These are phyloP conservation scores for Neurospora sp. DNA, from an alignment of 495 filamentous ascomycete genomes.

Conservation along the genomic window DNA sequence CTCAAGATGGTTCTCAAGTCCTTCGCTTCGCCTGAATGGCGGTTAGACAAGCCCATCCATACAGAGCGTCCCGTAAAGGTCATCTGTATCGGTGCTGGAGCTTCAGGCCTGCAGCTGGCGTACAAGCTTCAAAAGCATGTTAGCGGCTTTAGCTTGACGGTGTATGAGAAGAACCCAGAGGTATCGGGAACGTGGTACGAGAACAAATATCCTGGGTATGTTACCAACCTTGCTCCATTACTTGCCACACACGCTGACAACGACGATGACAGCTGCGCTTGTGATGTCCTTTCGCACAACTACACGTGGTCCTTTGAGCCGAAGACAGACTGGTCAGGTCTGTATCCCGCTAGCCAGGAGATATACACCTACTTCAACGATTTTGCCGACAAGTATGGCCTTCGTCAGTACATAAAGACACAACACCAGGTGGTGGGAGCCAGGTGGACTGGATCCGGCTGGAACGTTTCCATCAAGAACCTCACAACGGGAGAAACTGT, in stretches of 20 bases:
- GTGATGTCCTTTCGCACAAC: slow-evolving; percentile 8
- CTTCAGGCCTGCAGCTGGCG: slow-evolving; percentile 17
- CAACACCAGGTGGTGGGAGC: slow-evolving; percentile 20
- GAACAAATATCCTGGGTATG: neutral
- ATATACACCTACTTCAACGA: slow-evolving; percentile 25
- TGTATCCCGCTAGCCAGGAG: slow-evolving; percentile 24
- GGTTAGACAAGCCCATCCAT: neutral
- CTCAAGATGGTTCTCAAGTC: neutral
- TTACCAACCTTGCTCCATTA: neutral
- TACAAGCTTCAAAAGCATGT: slow-evolving; percentile 15
- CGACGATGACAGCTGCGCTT: neutral
- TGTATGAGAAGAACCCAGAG: neutral
- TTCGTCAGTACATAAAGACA: slow-evolving; percentile 22
- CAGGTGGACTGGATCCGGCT: slow-evolving; percentile 13
- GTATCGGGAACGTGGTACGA: neutral
- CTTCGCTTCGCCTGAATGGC: neutral
- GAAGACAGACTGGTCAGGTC: slow-evolving; percentile 28
- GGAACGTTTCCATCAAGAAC: neutral
- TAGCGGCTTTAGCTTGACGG: neutral
- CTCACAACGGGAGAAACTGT: neutral
- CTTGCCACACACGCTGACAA: neutral
- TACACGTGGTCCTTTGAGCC: slow-evolving; percentile 31
- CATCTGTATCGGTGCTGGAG: slow-evolving; percentile 22
- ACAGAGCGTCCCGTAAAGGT: slow-evolving; percentile 1
- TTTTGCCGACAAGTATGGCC: slow-evolving; percentile 22